Base-by-base conservation (phyloP, 371 early-diverging fungal species). In the Saksenaea vasiformis region DNA sequence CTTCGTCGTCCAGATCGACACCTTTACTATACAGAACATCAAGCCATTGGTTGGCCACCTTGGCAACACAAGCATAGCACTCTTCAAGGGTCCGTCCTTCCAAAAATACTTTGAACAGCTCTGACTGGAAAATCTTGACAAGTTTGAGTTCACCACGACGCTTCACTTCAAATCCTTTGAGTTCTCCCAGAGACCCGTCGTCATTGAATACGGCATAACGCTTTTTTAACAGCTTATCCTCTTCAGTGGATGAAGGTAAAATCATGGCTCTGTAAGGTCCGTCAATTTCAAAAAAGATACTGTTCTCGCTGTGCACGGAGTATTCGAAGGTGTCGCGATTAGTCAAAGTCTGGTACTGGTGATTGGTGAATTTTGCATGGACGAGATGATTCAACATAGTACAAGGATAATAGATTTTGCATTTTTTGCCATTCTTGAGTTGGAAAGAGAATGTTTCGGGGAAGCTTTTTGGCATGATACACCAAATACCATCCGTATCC, bases 401-500 rank as follows among this genome's bases (percentile, higher is more conserved):
- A 75, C 96, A 95, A 4, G 99, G 96, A 67, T 99, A 98, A 14
- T 98, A 94, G 55, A 99, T 90, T 24, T 83, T 84, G 51, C 91
- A 77, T 10, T 80, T 85, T 69, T 95, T 94, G 44, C 94, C 94
- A 58, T 85, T 88, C 51, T 77, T 83, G 26, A 95, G 79, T 53
- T 90, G 87, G 78, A 98, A 93, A 1, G 80, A 73, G 76, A 94
- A 95, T 66, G 93, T 94, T 66, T 96, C 95, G 0, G 99, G 99
- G 65, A 99, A 99, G 0, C 86, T 84, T 17, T 85, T 76, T 0
- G 99, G 99, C 36, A 99, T 78, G 31, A 98, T 93, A 77, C 98
- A 98, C 99, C 99, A 99, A 69, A 99, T 99, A 62, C 99, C 99
- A 73, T 99, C 99, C 8, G 99, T 99, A 77, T 99, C 99, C 58